Base-by-base conservation (phyloP, 371 early-diverging fungal species). In the Mycotypha africana region DNA sequence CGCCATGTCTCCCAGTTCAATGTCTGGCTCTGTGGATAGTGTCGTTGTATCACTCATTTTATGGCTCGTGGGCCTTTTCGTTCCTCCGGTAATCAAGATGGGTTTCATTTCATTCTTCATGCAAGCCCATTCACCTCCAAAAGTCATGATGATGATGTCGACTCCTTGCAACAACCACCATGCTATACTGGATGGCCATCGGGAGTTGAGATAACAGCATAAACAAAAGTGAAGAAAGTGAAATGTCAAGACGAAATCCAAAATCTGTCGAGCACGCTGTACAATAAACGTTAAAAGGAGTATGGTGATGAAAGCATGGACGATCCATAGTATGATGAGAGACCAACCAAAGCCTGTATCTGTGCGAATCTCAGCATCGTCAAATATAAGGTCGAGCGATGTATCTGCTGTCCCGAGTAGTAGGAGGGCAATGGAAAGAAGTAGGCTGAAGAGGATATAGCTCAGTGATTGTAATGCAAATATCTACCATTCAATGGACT, bases 81-180 rank as follows among this genome's bases (percentile, higher is more conserved):
- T 66, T 2, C 47, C 49, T 21, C 56, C 42, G 16, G 55, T 66
- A 8, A 88, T 64, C 37, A 74, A 38, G 45, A 92, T 90, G 2
- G 93, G 93, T 50, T 86, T 81, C 81, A 91, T 76, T 54, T 92
- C 93, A 52, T 67, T 57, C 39, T 76, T 81, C 85, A 88, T 86
- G 57, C 91, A 90, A 22, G 88, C 79, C 64, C 87, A 81, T 56
- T 92, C 91, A 5, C 88, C 89, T 11, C 87, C 89, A 42, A 91
- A 53, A 10, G 84, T 80, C 76, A 84, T 82, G 38, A 85, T 67
- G 2, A 64, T 60, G 11, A 75, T 56, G 4, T 78, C 70, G 2
- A 72, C 57, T 0, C 74, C 34, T 42, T 84, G 73, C 23, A 79
- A 48, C 20, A 80, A 34, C 89, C 89, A 89, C 89, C 89, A 91